phyloP scores from a whole-genome alignment of 1,284 basidiomycete species.

The Cryptococcus sp. region DNA sequence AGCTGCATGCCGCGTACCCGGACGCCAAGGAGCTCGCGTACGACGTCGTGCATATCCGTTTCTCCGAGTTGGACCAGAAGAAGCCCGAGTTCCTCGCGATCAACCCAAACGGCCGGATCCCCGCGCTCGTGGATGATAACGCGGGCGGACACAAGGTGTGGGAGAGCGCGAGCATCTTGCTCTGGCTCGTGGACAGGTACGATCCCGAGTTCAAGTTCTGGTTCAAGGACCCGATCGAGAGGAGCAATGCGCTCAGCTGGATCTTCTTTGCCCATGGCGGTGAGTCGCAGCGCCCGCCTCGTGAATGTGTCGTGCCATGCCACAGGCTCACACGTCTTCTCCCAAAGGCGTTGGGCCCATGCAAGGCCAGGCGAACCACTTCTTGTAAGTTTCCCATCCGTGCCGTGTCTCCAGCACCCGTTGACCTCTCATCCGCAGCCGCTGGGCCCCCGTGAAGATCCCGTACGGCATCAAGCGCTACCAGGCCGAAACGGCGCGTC shows the following conservation, averaged over 20 bases:
- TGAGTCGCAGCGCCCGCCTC: constrained; percentile 7
- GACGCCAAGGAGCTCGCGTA: constrained; percentile 55
- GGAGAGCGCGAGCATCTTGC: constrained; percentile 64
- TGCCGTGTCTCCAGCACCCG: not conserved
- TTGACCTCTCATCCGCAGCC: constrained; percentile 16
- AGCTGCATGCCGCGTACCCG: constrained; percentile 61
- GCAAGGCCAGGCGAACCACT: constrained; percentile 59
- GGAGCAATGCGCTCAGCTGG: constrained; percentile 68
- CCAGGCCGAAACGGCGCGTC: constrained; percentile 68
- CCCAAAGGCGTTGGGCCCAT: constrained; percentile 38
- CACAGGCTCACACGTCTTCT: constrained; percentile 1
- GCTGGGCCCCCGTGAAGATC: constrained; percentile 50
- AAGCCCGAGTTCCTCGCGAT: constrained; percentile 60
- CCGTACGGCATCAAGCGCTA: constrained; percentile 60
- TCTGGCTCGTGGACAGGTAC: constrained; percentile 63
- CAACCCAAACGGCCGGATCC: constrained; percentile 66
- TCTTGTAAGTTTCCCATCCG: constrained; percentile 33
- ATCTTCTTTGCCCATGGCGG: constrained; percentile 63
- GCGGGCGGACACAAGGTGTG: constrained; percentile 59
- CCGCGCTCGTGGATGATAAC: constrained; percentile 53
- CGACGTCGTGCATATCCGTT: constrained; percentile 58
- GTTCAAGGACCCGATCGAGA: constrained; percentile 53
- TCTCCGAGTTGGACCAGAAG: constrained; percentile 57
- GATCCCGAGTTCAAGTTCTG: constrained; percentile 57
- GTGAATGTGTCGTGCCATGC: too few species aligned